Evolutionary conservation across 306 rosid species (phyloP).

Genomic region (Inga oerstediana): DNA sequence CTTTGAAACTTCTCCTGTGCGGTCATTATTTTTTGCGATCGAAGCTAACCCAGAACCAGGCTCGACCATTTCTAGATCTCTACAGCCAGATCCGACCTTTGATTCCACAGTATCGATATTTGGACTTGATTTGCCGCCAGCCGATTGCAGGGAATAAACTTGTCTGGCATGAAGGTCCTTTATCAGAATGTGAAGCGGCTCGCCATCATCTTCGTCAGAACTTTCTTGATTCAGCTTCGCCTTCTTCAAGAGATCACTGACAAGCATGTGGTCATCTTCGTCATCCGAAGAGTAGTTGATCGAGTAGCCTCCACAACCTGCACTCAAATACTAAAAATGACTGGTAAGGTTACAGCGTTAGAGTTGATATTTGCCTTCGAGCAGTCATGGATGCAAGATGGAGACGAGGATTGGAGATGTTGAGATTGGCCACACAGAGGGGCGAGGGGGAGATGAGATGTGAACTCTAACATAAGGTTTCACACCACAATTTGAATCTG

Average conservation of each 20-base stretch:
- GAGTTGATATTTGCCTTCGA: constrained; percentile 19
- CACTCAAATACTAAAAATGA: constrained; percentile 2
- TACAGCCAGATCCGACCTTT: not conserved
- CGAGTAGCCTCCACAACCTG: not conserved
- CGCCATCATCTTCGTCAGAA: not conserved
- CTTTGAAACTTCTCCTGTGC: constrained; percentile 9
- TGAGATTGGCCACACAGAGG: too few species aligned
- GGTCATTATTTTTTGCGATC: not conserved
- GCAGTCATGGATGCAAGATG: too few species aligned
- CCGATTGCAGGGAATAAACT: constrained; percentile 54
- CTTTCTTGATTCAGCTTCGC: not conserved
- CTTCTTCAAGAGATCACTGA: constrained; percentile 30
- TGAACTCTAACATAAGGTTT: too few species aligned
- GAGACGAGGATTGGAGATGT: too few species aligned
- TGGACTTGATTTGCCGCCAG: not conserved
- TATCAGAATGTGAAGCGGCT: constrained; percentile 10
- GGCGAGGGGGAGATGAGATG: too few species aligned
- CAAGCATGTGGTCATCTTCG: not conserved
- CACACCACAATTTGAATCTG: too few species aligned
- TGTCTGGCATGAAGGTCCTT: constrained; percentile 77
- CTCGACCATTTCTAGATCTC: not conserved
- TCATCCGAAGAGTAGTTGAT: constrained; percentile 1
- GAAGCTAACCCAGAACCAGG: constrained; percentile 5
- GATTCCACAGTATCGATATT: not conserved
- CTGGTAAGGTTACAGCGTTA: constrained; percentile 37